phyloP scores from a whole-genome alignment of 2,329 filamentous ascomycete species.

The Graphilbum sp. region DNA sequence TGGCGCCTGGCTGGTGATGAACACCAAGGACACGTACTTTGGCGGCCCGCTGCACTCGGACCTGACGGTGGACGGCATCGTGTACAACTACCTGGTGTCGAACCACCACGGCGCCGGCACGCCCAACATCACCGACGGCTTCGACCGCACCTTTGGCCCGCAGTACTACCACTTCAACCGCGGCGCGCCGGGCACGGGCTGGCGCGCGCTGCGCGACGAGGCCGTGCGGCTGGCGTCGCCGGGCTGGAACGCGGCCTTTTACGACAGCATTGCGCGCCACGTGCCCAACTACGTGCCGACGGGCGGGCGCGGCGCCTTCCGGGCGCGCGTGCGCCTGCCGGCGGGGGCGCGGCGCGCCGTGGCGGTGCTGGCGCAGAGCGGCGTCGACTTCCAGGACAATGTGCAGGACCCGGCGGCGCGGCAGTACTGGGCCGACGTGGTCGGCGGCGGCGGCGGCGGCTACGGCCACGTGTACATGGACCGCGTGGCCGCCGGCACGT shows the following conservation, averaged over 20 bases:
- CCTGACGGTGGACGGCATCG: slow-evolving; percentile 45
- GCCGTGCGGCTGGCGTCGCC: slow-evolving; percentile 32
- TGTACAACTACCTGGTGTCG: slow-evolving; percentile 47
- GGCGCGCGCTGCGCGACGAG: slow-evolving; percentile 34
- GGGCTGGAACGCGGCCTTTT: slow-evolving; percentile 39
- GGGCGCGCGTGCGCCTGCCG: not conserved
- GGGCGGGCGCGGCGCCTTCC: not conserved
- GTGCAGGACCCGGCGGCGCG: slow-evolving; percentile 34
- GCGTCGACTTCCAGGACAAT: slow-evolving; percentile 35
- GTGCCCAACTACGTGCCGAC: slow-evolving; percentile 33
- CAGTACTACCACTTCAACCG: slow-evolving; percentile 49
- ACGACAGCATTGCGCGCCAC: slow-evolving; percentile 39
- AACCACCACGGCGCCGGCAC: slow-evolving; percentile 48
- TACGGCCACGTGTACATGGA: no score
- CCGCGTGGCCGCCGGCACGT: slow-evolving; percentile 38
- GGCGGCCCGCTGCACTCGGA: slow-evolving; percentile 47
- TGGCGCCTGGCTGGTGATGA: slow-evolving; percentile 48
- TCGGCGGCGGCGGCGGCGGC: slow-evolving; percentile 25
- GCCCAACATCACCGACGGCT: slow-evolving; percentile 45
- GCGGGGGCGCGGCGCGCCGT: not conserved
- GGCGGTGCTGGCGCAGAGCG: slow-evolving; percentile 29
- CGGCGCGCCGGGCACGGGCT: slow-evolving; percentile 25
- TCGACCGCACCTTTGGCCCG: slow-evolving; percentile 49
- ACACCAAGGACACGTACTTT: slow-evolving; percentile 46
- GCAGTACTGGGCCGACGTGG: slow-evolving; percentile 45